Evolutionary conservation across 2,329 filamentous ascomycete species (phyloP).

Genomic region (Botrytis porri): DNA sequence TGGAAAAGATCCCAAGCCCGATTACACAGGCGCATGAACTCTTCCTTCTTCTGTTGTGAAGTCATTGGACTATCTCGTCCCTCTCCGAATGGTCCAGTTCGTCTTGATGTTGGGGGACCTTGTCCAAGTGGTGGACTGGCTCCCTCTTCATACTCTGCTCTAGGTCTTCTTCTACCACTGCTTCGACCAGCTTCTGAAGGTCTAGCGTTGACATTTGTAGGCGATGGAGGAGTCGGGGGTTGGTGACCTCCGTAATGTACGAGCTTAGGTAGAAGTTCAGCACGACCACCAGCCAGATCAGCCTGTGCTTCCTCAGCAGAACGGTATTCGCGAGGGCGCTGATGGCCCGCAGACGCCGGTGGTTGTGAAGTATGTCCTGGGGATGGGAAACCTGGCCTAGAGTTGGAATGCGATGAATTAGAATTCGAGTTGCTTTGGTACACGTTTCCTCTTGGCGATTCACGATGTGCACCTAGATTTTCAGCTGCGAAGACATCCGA

Average conservation of each 20-base stretch:
- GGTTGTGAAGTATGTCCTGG: constrained; percentile 48
- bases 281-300: constrained; percentile 83
- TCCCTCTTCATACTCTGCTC: constrained; percentile 93
- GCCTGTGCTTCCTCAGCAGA: constrained; percentile 95
- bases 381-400: constrained; percentile 69
- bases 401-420: constrained; percentile 61
- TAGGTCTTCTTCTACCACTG: constrained; percentile 68
- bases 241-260: constrained; percentile 95
- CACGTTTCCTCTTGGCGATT: constrained; percentile 39
- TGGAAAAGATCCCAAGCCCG: constrained; percentile 97
- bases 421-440: constrained; percentile 40
- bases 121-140: constrained; percentile 79
- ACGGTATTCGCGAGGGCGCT: constrained; percentile 78
- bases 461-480: constrained; percentile 61
- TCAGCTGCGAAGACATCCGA: constrained; percentile 88
- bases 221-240: constrained; percentile 76
- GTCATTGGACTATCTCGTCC: constrained; percentile 81
- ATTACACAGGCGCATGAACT: constrained; percentile 83
- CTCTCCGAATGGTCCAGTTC: constrained; percentile 70
- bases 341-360: constrained; percentile 58
- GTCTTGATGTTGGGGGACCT: constrained; percentile 59
- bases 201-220: constrained; percentile 38
- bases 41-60: constrained; percentile 82
- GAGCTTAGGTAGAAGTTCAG: constrained; percentile 87
- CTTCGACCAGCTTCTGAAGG: constrained; percentile 42